Evolutionary conservation across 1,139 yeast genomes (phyloP), one percentile per base, ranked within the genome.

Genomic region (Lodderomyces margitis): DNA sequence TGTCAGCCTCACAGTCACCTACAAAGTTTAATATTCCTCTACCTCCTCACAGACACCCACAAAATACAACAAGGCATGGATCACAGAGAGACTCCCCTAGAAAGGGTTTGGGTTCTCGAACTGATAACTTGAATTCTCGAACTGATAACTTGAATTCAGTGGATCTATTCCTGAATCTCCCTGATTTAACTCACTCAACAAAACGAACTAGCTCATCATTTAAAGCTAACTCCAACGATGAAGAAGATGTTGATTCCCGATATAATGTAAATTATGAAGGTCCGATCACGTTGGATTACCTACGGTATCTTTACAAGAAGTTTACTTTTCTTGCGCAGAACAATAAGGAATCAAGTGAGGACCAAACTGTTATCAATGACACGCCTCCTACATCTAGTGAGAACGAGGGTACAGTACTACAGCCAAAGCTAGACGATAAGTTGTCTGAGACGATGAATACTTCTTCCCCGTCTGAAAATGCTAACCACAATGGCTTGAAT

Each of bases 221-320:
- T n/a, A n/a, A n/a, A n/a, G n/a, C n/a, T n/a, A n/a, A n/a, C n/a
- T n/a, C n/a, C n/a, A n/a, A n/a, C 25, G 28, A 10, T 36, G 41
- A 4, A 25, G 39, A 16, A 38, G 16, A 25, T 5, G 10, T 12
- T 12, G 30, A 25, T 12, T 25, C 30, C 4, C n/a, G n/a, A 6
- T 28, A 56, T 41, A 65, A 66, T 31, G 56, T 65, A 0, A 58
- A 55, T 10, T 70, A 70, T 46, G 54, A 58, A 6, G 76, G 75
- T 0, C 69, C 74, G 1, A 57, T 71, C 5, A 69, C 75, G 0
- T 53, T 65, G 5, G 74, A 68, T 36, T 71, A 66, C 39, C 55
- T 71, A 38, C 52, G 66, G 36, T 61, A 60, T 24, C 61, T 70
- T 38, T 68, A 75, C 42, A 55, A 59, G 38, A 65, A 66, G 1